These are phyloP conservation scores for Coemansia sp. DNA, from an alignment of 192 early-diverging fungal species.

Conservation along the genomic window DNA sequence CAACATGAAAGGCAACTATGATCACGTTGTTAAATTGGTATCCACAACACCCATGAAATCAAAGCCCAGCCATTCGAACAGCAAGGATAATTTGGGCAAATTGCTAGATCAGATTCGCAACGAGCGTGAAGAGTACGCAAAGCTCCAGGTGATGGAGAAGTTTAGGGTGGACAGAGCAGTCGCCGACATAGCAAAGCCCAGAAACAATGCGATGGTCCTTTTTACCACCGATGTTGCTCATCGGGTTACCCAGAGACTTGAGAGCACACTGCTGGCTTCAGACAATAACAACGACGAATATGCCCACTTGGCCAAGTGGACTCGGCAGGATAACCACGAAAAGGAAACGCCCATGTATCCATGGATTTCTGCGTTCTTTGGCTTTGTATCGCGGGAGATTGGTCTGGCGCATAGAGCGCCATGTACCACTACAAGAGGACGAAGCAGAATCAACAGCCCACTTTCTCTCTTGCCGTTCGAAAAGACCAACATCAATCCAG, in stretches of 20 bases:
- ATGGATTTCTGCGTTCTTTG: neutral
- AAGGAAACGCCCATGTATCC: constrained; percentile 13
- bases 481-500: constrained; percentile 2
- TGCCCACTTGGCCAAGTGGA: too few relatives aligned
- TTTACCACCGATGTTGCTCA: neutral
- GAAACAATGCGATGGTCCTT: neutral
- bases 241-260: neutral
- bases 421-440: too few relatives aligned
- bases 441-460: neutral
- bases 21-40: too few relatives aligned
- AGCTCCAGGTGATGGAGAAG: neutral
- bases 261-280: neutral
- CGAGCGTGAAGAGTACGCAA: neutral
- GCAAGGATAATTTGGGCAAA: neutral
- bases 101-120: neutral
- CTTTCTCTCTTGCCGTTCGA: neutral
- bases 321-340: too few relatives aligned
- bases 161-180: neutral
- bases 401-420: neutral
- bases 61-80: neutral
- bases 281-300: neutral
- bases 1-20: too few relatives aligned
- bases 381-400: constrained; percentile 7
- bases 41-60: neutral
- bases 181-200: neutral